These are phyloP conservation scores for Beauveria rudraprayagi DNA, from an alignment of 2,329 filamentous ascomycete species.

Conservation along the genomic window DNA sequence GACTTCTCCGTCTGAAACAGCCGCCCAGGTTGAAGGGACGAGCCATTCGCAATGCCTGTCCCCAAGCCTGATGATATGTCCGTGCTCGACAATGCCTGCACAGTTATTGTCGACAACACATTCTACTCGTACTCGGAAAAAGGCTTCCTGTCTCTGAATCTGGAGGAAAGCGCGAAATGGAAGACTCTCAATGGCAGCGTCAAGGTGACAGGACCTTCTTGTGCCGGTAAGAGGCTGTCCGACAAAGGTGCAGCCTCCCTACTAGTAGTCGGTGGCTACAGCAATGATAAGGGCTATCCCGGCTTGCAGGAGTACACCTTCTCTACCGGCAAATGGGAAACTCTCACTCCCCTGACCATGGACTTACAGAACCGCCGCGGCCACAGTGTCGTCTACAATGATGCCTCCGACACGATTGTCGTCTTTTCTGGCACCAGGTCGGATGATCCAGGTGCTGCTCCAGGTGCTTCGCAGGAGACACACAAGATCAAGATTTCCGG, in stretches of 20 bases:
- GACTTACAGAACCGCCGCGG: constrained; percentile 62
- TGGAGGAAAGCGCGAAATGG: constrained; percentile 68
- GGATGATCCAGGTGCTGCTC: constrained; percentile 41
- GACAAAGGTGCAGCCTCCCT: constrained; percentile 54
- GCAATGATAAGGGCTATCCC: constrained; percentile 46
- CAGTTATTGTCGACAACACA: constrained; percentile 69
- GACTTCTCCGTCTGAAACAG: neutral
- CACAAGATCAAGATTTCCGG: constrained; percentile 60
- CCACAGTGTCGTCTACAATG: constrained; percentile 71
- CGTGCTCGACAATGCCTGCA: constrained; percentile 70
- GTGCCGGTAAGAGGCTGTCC: constrained; percentile 60
- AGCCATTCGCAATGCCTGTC: constrained; percentile 49
- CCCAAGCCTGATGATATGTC: constrained; percentile 54
- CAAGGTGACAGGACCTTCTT: constrained; percentile 65
- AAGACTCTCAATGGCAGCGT: constrained; percentile 54
- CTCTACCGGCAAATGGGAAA: constrained; percentile 44
- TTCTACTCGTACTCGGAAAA: constrained; percentile 74
- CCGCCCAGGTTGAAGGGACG: constrained; percentile 4
- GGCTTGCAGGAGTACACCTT: constrained; percentile 66
- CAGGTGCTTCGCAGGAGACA: constrained; percentile 58
- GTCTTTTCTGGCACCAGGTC: constrained; percentile 72
- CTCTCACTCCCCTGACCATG: constrained; percentile 32
- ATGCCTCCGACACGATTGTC: constrained; percentile 61
- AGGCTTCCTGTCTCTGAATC: constrained; percentile 65
- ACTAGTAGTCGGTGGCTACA: constrained; percentile 71